Base-by-base conservation (phyloP, 2,329 filamentous ascomycete species). In the Fusarium caatingaense region DNA sequence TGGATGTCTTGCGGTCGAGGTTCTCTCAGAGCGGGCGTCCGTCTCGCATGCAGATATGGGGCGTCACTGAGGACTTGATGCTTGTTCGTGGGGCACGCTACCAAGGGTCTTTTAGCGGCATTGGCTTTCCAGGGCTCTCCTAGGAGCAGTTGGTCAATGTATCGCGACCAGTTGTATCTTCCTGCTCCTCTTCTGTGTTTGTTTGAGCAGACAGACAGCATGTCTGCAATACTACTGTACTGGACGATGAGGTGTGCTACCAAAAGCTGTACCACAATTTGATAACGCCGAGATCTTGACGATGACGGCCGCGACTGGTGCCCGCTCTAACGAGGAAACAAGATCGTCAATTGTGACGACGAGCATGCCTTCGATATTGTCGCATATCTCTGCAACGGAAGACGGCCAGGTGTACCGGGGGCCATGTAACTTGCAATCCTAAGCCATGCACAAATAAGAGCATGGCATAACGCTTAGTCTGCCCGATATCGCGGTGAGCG, bases 401-500 rank as follows among this genome's bases (percentile, higher is more conserved):
- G 58, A 60, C 72, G 66, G 71, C 69, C 62, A 75, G 69, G 64
- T 65, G 58, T 53, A 57, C 72, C 72, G 72, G 56, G 61, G 59
- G 37, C 50, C 44, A 64, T 57, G 50, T 20, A n/a, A 53, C 23
- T 61, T 60, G 45, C 34, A 56, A 42, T 42, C n/a, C 48, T 41
- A 18, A 34, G 32, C 28, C 42, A 67, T 63, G 67, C 60, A 70
- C 47, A 60, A 23, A 27, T 57, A 68, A 47, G 45, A 48, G 32
- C 49, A 60, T 49, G 59, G 60, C 55, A 53, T 55, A 48, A 51
- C 48, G 61, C 71, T 67, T 72, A 68, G 57, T 60, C 51, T 56
- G 60, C 67, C 73, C 69, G 72, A 72, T 61, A 69, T 72, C 69
- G 71, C 63, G 71, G 73, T 74, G 71, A 75, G 64, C 68, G 67